These are phyloP conservation scores for Aplosporella prunicola DNA, from an alignment of 2,329 filamentous ascomycete species.

Conservation along the genomic window DNA sequence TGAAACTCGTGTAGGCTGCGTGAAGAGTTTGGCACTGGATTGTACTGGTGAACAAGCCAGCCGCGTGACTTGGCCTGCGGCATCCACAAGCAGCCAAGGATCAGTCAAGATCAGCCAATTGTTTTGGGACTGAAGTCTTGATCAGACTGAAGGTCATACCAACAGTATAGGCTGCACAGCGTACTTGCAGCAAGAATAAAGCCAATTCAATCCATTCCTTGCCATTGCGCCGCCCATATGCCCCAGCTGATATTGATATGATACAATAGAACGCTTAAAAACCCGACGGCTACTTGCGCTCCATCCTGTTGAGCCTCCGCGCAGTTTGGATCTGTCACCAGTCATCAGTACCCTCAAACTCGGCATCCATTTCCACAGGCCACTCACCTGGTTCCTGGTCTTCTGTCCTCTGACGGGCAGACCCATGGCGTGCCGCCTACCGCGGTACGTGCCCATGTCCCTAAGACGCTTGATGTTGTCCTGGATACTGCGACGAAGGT, in stretches of 20 bases:
- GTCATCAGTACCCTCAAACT: constrained; percentile 12
- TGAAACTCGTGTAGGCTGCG: no score
- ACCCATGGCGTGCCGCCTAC: constrained; percentile 83
- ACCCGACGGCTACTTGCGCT: constrained; percentile 34
- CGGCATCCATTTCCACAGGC: neutral
- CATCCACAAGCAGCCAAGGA: no score
- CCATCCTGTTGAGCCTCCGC: constrained; percentile 48
- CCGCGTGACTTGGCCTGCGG: no score
- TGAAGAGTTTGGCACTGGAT: no score
- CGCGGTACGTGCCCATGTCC: constrained; percentile 85
- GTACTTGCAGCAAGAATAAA: no score
- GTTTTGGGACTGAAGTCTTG: no score
- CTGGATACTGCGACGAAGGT: constrained; percentile 64
- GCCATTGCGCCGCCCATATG: constrained; percentile 8
- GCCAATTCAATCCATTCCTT: neutral
- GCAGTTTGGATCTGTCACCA: constrained; percentile 47
- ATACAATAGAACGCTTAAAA: neutral
- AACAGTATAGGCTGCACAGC: no score
- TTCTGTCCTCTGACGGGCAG: constrained; percentile 84
- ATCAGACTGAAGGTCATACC: no score
- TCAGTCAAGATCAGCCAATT: no score
- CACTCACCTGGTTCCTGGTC: constrained; percentile 62
- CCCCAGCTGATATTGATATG: neutral
- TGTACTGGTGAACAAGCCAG: no score
- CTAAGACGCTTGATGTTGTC: constrained; percentile 81